Evolutionary conservation across 129 eudicot genomes (phyloP).

Genomic region (Smallanthus sonchifolius): DNA sequence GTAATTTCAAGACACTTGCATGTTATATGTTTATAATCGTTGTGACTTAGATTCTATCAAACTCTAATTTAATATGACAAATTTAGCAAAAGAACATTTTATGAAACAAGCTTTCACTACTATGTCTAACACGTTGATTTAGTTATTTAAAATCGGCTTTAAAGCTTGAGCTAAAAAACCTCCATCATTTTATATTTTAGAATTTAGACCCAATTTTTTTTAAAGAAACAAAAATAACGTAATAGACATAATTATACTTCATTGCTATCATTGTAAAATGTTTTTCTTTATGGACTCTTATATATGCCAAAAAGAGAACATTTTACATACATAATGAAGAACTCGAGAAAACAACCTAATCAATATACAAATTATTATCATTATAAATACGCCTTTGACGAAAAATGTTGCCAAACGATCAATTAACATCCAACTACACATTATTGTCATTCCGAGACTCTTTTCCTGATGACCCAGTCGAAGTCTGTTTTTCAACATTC

Average conservation of each 20-base stretch:
- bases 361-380: constrained; percentile 33
- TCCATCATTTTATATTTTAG: too few species aligned
- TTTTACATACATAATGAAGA: not conserved
- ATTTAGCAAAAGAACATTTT: too few species aligned
- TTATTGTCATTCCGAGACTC: constrained; percentile 42
- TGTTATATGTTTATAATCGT: too few species aligned
- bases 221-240: too few species aligned
- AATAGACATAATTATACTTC: not conserved
- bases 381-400: constrained; percentile 13
- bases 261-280: not conserved
- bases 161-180: too few species aligned
- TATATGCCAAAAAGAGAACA: not conserved
- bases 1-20: too few species aligned
- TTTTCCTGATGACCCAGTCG: constrained; percentile 27
- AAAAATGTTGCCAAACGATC: constrained; percentile 8
- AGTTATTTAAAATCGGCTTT: too few species aligned
- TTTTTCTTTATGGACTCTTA: not conserved
- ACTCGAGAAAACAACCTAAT: constrained; percentile 12
- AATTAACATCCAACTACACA: constrained; percentile 35
- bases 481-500: constrained; percentile 21
- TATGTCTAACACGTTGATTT: too few species aligned
- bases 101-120: too few species aligned
- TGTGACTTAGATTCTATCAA: too few species aligned
- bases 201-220: too few species aligned
- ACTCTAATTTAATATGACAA: too few species aligned